Percentiles rank a stretch among this genome's conserved stretches.
phyloP scores from a whole-genome alignment of 2,329 filamentous ascomycete species.

The Alternaria conjuncta region DNA sequence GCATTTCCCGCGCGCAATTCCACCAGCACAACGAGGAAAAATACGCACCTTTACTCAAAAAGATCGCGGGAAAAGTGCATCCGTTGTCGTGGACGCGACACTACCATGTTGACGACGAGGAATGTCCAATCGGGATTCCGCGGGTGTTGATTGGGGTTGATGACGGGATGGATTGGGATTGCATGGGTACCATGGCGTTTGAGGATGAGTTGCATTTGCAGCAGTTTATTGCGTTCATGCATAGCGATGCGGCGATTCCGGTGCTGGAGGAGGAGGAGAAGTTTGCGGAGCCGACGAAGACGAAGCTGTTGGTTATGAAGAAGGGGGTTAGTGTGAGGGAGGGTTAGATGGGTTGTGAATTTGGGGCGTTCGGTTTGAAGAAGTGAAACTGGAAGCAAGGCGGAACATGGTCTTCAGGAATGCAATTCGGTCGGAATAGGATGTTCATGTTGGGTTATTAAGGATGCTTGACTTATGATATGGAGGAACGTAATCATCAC shows the following conservation, averaged over 20 bases:
- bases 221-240: constrained; percentile 28
- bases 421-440: neutral
- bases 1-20: constrained; percentile 19
- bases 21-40: constrained; percentile 19
- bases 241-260: constrained; percentile 16
- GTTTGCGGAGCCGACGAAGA: constrained; percentile 20
- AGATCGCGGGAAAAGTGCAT: constrained; percentile 20
- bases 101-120: constrained; percentile 22
- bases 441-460: neutral
- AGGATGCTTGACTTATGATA: neutral
- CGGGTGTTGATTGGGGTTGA: constrained; percentile 15
- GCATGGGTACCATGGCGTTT: constrained; percentile 26
- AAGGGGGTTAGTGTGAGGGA: constrained; percentile 6
- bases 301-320: constrained; percentile 24
- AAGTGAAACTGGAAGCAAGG: neutral
- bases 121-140: constrained; percentile 16
- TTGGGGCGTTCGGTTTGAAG: too few species aligned
- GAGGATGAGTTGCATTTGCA: constrained; percentile 26
- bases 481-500: neutral
- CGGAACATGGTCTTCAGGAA: neutral
- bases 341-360: neutral
- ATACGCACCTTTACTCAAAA: constrained; percentile 18
- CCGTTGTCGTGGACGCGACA: constrained; percentile 23
- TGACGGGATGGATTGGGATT: constrained; percentile 27
- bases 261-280: constrained; percentile 25